Evolutionary conservation across 73 alveolate genomes (phyloP).

Genomic region (Stentor coeruleus): DNA sequence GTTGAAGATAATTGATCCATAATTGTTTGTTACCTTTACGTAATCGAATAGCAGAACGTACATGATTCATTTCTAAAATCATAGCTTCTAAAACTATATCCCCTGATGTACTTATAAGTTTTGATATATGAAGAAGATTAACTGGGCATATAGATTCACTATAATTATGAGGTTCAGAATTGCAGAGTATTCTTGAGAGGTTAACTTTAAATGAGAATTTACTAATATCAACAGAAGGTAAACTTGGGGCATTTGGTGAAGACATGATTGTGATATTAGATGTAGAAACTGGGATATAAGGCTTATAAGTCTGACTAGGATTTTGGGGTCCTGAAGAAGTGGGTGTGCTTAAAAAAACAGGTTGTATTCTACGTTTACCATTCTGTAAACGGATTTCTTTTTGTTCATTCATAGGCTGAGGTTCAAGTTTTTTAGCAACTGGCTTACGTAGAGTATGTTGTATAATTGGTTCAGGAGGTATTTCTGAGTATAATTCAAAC

Average conservation of each 20-base stretch:
- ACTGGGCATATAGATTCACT: not conserved
- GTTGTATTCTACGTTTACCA: constrained; percentile 20
- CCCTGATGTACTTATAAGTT: not conserved
- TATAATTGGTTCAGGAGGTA: not conserved
- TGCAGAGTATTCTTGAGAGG: not conserved
- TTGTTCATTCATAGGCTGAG: constrained; percentile 19
- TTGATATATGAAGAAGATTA: not conserved
- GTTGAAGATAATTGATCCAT: not conserved
- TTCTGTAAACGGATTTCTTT: not conserved
- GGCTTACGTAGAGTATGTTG: not conserved
- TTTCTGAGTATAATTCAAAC: not conserved
- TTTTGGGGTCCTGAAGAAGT: not conserved
- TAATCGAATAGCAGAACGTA: not conserved
- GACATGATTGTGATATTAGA: not conserved
- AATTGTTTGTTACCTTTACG: constrained; percentile 3
- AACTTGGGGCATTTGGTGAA: not conserved
- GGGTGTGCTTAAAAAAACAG: not conserved
- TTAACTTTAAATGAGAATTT: not conserved
- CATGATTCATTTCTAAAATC: not conserved
- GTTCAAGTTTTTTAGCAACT: not conserved
- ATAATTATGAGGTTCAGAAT: not conserved
- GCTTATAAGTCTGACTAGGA: not conserved
- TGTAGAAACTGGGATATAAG: not conserved
- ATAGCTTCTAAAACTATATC: not conserved
- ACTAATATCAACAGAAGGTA: not conserved